Evolutionary conservation across 2,329 filamentous ascomycete species (phyloP), one percentile per base, ranked within the genome.

Genomic region (Thyridium curvatum): DNA sequence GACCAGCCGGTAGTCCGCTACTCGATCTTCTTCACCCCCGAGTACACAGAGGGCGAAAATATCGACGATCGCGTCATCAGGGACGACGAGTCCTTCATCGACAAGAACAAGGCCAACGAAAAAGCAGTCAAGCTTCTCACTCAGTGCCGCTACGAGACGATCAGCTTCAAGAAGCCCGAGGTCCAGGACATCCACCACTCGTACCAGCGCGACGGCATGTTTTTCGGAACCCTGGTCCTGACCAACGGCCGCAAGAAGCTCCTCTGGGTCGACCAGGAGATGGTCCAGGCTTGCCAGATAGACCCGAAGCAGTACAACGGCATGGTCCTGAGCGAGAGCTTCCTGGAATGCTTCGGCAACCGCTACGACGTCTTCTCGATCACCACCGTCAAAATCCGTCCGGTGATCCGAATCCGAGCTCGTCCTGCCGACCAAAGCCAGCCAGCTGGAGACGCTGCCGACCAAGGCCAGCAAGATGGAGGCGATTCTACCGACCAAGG

Each of bases 261-360:
- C 17, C 34, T 48, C 7, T 45, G 44, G 12, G 47, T 50, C 12
- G 47, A 43, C 16, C 28, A 34, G 12, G 43, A 45, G 34, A 18
- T 16, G 16, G 39, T 43, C 33, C 32, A 45, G 33, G 43, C 38
- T 31, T 45, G 44, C 12, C 38, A 37, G 8, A 16, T 48, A 3
- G 39, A 45, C 17, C 34, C 41, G 2, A 18, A 21, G 6, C 33
- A 40, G 18, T 39, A 39, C 10, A 28, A 16, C 8, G 45, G 34
- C 7, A 38, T 33, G 18, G 16, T 17, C 26, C 34, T 49, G 13
- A 18, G 18, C 2, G 12, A 26, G 7, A 29, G n/a, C 4, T 43
- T 37, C 21, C 30, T 38, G n/a, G 32, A 38, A 13, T 15, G 37
- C 1, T 30, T 45, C 14, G 8, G 16, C 3, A 41, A 44, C 8